Evolutionary conservation across 768 basidiomycete species (phyloP).

Genomic region (Gymnopilus junonius): DNA sequence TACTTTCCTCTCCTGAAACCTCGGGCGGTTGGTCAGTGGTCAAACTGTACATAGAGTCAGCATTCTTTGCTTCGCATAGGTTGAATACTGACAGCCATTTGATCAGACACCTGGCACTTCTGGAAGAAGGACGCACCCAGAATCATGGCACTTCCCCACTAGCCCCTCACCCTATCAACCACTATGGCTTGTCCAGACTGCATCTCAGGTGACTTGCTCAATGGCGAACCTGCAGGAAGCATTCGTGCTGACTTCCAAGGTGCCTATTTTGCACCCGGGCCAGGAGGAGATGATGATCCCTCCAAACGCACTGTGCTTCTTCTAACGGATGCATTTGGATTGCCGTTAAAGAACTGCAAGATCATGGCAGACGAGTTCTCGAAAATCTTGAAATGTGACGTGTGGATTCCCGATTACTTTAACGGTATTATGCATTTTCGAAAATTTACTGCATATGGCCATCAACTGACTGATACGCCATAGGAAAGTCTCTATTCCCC

Average conservation of each 20-base stretch:
- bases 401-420: slow-evolving; percentile 69
- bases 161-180: not conserved
- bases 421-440: slow-evolving; percentile 37
- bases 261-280: slow-evolving; percentile 44
- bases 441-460: not conserved
- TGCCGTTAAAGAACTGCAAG: slow-evolving; percentile 55
- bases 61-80: no score
- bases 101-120: no score
- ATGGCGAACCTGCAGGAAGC: slow-evolving; percentile 49
- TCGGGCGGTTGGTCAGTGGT: no score
- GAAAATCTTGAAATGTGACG: slow-evolving; percentile 54
- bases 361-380: slow-evolving; percentile 61
- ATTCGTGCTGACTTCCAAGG: slow-evolving; percentile 39
- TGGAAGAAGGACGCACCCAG: no score
- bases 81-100: no score
- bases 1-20: no score
- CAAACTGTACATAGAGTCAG: no score
- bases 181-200: slow-evolving; percentile 40
- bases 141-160: no score
- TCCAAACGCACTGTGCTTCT: slow-evolving; percentile 50
- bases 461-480: not conserved
- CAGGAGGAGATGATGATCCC: slow-evolving; percentile 19
- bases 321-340: slow-evolving; percentile 61
- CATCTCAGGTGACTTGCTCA: slow-evolving; percentile 44
- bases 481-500: slow-evolving; percentile 36